Percentiles rank a stretch among this genome's conserved stretches.
phyloP scores from a whole-genome alignment of 352 stramenopile species.

The Pythium scleroteichum region DNA sequence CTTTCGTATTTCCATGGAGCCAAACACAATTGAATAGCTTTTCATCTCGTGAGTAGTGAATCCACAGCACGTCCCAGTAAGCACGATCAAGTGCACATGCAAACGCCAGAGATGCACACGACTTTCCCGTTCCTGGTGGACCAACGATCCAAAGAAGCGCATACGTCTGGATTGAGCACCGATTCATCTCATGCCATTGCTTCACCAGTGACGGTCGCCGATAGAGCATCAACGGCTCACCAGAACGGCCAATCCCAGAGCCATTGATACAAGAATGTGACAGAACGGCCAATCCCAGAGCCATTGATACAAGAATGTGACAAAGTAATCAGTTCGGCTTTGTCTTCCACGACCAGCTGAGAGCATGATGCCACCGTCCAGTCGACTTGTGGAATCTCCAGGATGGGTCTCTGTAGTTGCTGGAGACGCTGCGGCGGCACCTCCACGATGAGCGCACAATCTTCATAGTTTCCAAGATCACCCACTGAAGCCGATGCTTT shows the following conservation, averaged over 20 bases:
- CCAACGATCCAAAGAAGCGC: constrained; percentile 16
- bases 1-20: constrained; percentile 11
- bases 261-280: constrained; percentile 1
- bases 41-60: constrained; percentile 15
- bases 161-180: constrained; percentile 18
- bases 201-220: constrained; percentile 18
- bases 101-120: constrained; percentile 18
- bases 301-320: neutral
- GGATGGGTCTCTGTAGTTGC: constrained; percentile 6
- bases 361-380: neutral
- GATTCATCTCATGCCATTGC: constrained; percentile 18
- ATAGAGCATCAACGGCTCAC: constrained; percentile 15
- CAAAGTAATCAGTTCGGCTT: neutral
- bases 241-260: constrained; percentile 10
- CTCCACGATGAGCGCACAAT: neutral
- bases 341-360: constrained; percentile 2
- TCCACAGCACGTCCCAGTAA: constrained; percentile 18
- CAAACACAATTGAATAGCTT: constrained; percentile 19
- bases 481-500: neutral
- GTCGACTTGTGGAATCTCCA: constrained; percentile 3
- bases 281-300: constrained; percentile 10
- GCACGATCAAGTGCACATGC: constrained; percentile 15
- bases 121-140: constrained; percentile 19
- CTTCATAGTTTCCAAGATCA: neutral
- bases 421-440: constrained; percentile 1